Percentiles rank a stretch among this genome's conserved stretches.
These are phyloP conservation scores for Cordyceps pruinosa DNA, from an alignment of 2,329 filamentous ascomycete species.

Conservation along the genomic window DNA sequence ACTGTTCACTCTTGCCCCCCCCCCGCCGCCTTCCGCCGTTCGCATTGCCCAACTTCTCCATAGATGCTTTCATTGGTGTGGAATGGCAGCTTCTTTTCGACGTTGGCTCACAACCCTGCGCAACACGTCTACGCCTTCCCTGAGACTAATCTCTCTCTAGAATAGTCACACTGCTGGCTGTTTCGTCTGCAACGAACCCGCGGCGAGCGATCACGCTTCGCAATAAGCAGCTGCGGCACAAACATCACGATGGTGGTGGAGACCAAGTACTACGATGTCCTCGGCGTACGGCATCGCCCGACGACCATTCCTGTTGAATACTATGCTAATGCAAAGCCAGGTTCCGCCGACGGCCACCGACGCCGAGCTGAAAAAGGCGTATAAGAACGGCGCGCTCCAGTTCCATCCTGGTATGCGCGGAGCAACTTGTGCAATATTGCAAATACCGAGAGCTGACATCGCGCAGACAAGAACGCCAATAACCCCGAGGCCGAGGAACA, in stretches of 20 bases:
- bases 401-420: conserved; percentile 66
- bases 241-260: conserved; percentile 64
- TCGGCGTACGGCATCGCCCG: conserved; percentile 54
- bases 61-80: too few relatives aligned
- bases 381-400: conserved; percentile 77
- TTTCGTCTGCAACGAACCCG: not conserved
- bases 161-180: not conserved
- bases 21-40: too few relatives aligned
- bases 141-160: not conserved
- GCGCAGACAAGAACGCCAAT: conserved; percentile 86
- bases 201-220: not conserved
- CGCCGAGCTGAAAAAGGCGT: conserved; percentile 82
- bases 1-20: too few relatives aligned
- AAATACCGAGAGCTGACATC: conserved; percentile 15
- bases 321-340: conserved; percentile 34
- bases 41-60: not conserved
- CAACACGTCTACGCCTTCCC: not conserved
- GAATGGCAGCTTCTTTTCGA: not conserved
- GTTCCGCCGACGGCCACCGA: conserved; percentile 75
- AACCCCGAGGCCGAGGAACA: conserved; percentile 92
- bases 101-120: not conserved
- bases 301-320: not conserved
- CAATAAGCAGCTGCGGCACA: not conserved
- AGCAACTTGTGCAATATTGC: not conserved
- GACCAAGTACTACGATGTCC: conserved; percentile 69